Conservation (phyloP, 1,284 basidiomycete genomes). For the Polyporus tsugae region DNA sequence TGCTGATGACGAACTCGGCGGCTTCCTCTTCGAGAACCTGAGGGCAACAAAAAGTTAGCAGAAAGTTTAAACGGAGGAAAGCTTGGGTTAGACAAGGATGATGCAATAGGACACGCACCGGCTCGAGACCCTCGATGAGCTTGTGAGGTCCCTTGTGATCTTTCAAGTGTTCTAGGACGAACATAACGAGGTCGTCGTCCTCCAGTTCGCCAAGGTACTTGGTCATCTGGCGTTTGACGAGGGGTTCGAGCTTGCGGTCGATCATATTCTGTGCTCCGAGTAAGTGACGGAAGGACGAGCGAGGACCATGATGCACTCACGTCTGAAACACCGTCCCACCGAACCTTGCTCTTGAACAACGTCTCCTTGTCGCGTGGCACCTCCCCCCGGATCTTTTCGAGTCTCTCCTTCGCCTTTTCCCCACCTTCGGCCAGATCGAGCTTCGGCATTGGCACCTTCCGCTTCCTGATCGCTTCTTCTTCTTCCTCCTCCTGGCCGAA, state of each 20-base stretch:
- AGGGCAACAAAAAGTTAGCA: constrained; percentile 11
- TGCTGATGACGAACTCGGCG: constrained; percentile 69
- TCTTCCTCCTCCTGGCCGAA: constrained; percentile 89
- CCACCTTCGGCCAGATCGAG: constrained; percentile 85
- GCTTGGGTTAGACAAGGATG: constrained; percentile 9
- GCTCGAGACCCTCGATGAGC: constrained; percentile 86
- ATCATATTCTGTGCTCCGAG: constrained; percentile 65
- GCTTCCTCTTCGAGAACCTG: constrained; percentile 93
- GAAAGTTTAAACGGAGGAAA: neutral
- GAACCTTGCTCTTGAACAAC: constrained; percentile 81
- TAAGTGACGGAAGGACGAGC: constrained; percentile 2
- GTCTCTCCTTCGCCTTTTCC: constrained; percentile 78
- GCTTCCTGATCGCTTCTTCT: constrained; percentile 74
- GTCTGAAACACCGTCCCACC: constrained; percentile 88
- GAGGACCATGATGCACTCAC: constrained; percentile 53
- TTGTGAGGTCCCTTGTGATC: constrained; percentile 85
- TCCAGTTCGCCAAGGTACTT: constrained; percentile 89
- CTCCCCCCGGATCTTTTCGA: constrained; percentile 76
- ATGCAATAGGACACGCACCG: constrained; percentile 63
- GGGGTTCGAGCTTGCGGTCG: constrained; percentile 81
- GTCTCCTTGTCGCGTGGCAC: constrained; percentile 78
- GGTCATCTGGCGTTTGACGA: constrained; percentile 81
- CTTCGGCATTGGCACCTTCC: constrained; percentile 84
- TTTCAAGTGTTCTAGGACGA: constrained; percentile 87
- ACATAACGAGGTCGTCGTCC: constrained; percentile 90